These are phyloP conservation scores for Candida coleopterorum DNA, from an alignment of 805 yeast genomes.

Conservation along the genomic window DNA sequence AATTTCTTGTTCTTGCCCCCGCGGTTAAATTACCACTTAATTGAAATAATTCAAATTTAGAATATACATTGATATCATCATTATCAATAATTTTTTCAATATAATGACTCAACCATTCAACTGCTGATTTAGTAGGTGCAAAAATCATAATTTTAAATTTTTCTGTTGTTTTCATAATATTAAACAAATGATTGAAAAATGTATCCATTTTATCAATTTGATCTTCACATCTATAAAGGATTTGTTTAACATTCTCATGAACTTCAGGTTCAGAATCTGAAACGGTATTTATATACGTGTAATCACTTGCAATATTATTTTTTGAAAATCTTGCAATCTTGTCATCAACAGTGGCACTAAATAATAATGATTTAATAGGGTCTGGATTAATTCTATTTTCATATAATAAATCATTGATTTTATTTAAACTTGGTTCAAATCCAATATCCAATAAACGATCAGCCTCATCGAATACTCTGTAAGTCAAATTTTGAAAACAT, in stretches of 20 bases:
- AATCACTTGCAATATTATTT: conserved; percentile 48
- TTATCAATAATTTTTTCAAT: conserved; percentile 18
- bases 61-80: not conserved
- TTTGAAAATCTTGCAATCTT: conserved; percentile 64
- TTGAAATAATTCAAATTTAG: conserved; percentile 1
- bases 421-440: conserved; percentile 61
- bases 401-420: conserved; percentile 49
- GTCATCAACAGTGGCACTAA: conserved; percentile 82
- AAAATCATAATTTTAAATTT: conserved; percentile 78
- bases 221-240: conserved; percentile 48
- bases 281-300: conserved; percentile 67
- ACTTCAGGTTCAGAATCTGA: conserved; percentile 65
- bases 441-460: conserved; percentile 82
- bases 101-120: conserved; percentile 49
- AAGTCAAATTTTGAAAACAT: conserved; percentile 50
- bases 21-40: conserved; percentile 73
- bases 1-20: conserved; percentile 56
- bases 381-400: conserved; percentile 23
- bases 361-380: conserved; percentile 62
- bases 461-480: conserved; percentile 85
- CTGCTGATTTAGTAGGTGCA: conserved; percentile 70
- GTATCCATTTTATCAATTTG: conserved; percentile 58
- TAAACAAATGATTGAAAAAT: conserved; percentile 47
- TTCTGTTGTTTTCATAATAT: conserved; percentile 26
- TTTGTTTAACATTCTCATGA: conserved; percentile 74